A percentile compares a stretch with the other conserved stretches of the same genome.
phyloP scores from a whole-genome alignment of 768 basidiomycete genomes.

The Gelatoporia subvermispora region DNA sequence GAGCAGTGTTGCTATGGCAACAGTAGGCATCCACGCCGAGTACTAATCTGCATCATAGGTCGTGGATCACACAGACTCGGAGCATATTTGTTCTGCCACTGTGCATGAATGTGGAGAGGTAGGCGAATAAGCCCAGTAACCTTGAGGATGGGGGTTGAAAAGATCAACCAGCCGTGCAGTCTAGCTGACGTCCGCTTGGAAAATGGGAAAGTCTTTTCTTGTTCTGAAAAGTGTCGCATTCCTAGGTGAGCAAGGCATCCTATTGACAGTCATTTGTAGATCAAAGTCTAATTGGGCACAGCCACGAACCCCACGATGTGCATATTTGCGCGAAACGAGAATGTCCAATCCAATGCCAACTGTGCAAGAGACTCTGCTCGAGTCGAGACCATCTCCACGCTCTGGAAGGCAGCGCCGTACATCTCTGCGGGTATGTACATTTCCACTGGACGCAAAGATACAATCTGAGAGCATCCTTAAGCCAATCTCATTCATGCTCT shows the following conservation, averaged over 20 bases:
- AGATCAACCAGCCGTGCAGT: conserved; percentile 36
- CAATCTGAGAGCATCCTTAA: conserved; percentile 13
- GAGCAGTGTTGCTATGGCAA: not conserved
- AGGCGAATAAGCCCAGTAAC: conserved; percentile 3
- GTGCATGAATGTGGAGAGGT: conserved; percentile 56
- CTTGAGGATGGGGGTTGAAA: not conserved
- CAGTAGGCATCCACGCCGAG: not conserved
- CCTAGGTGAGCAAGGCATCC: conserved; percentile 29
- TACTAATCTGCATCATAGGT: conserved; percentile 28
- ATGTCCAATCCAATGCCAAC: conserved; percentile 49
- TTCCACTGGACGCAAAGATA: not conserved
- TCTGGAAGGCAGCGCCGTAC: conserved; percentile 32
- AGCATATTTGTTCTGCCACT: conserved; percentile 49
- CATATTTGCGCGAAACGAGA: conserved; percentile 49
- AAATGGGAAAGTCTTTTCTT: conserved; percentile 33
- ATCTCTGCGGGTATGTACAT: conserved; percentile 52
- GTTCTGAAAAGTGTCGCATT: conserved; percentile 37
- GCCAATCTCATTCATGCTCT: conserved; percentile 48
- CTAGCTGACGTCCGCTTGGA: conserved; percentile 26
- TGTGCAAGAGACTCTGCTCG: conserved; percentile 53
- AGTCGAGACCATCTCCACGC: conserved; percentile 49
- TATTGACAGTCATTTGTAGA: not conserved
- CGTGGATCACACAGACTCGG: conserved; percentile 40
- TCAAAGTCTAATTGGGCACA: conserved; percentile 16
- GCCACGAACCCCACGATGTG: conserved; percentile 38